Percentiles rank a stretch among this genome's conserved stretches.
Evolutionary conservation across 2,329 filamentous ascomycete genomes (phyloP).

Genomic region (Penicillium paneum): DNA sequence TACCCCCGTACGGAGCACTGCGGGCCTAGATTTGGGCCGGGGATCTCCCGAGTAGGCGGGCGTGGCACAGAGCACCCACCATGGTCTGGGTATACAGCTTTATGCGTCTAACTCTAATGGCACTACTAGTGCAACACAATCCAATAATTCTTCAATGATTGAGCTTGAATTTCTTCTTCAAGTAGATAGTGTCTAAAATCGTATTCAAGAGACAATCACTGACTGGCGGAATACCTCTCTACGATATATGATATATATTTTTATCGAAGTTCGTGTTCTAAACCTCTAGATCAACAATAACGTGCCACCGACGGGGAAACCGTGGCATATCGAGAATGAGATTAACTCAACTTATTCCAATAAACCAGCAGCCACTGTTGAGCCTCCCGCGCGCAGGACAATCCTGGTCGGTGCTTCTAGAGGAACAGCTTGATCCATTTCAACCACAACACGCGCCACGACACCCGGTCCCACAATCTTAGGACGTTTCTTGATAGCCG

Average conservation of each 20-base stretch:
- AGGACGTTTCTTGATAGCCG: constrained; percentile 76
- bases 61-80: not conserved
- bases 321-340: not conserved
- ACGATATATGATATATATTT: not conserved
- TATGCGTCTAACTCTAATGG: not conserved
- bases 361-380: constrained; percentile 83
- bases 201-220: not conserved
- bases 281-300: not conserved
- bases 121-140: not conserved
- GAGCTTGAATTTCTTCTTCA: too few species aligned
- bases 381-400: constrained; percentile 74
- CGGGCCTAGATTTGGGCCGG: constrained; percentile 2
- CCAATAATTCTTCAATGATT: not conserved
- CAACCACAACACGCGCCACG: constrained; percentile 73
- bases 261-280: too few species aligned
- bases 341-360: constrained; percentile 53
- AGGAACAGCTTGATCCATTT: constrained; percentile 70
- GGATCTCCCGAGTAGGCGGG: constrained; percentile 17
- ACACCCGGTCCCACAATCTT: constrained; percentile 75
- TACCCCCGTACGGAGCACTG: not conserved
- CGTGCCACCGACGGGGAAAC: not conserved
- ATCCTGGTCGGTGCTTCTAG: constrained; percentile 77
- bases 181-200: not conserved
- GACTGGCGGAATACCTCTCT: not conserved
- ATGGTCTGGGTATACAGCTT: not conserved